phyloP scores from a whole-genome alignment of 108 stramenopile genomes.

The Epithemia pelagica region DNA sequence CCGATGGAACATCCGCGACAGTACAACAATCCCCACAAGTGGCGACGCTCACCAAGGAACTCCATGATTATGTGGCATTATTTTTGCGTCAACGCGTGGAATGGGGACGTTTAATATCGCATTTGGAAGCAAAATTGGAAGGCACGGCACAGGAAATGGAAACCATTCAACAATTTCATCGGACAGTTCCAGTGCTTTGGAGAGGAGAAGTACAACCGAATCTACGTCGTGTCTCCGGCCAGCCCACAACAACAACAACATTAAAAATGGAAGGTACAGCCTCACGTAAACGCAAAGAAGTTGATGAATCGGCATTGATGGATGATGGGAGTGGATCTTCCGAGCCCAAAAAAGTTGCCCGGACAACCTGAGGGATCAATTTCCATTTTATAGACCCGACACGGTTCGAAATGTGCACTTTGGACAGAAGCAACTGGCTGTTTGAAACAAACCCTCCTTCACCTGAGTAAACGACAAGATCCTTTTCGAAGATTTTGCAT shows the following conservation, averaged over 20 bases:
- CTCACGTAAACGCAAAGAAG: too few relatives aligned
- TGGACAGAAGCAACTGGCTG: too few relatives aligned
- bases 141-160: slow-evolving; percentile 43
- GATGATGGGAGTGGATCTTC: too few relatives aligned
- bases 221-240: slow-evolving; percentile 5
- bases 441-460: too few relatives aligned
- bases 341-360: too few relatives aligned
- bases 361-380: too few relatives aligned
- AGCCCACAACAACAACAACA: too few relatives aligned
- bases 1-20: not conserved
- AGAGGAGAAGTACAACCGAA: slow-evolving; percentile 26
- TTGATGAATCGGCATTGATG: too few relatives aligned
- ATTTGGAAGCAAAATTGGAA: slow-evolving; percentile 37
- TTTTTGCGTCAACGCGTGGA: slow-evolving; percentile 31
- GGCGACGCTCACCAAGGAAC: slow-evolving; percentile 16
- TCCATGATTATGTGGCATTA: slow-evolving; percentile 24
- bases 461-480: too few relatives aligned
- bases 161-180: slow-evolving; percentile 30
- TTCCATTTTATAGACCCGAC: too few relatives aligned
- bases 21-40: not conserved
- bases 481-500: too few relatives aligned
- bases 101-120: slow-evolving; percentile 24
- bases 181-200: slow-evolving; percentile 19
- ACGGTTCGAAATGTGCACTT: too few relatives aligned
- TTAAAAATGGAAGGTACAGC: not conserved